Evolutionary conservation across 768 basidiomycete species (phyloP).

Genomic region (Leccinum pellstonianum): DNA sequence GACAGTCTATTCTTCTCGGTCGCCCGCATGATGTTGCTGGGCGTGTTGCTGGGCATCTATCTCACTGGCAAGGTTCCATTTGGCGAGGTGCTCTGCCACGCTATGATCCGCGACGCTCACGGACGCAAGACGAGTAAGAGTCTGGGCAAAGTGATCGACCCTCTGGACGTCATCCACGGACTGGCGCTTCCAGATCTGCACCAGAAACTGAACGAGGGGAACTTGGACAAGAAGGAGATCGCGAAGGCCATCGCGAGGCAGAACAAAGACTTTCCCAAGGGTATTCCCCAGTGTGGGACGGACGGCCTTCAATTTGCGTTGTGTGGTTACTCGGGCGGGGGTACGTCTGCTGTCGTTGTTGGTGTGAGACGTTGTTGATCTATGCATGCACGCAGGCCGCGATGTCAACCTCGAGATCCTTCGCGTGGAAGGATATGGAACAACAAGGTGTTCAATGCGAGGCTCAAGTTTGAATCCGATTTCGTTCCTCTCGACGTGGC

Average conservation of each 20-base stretch:
- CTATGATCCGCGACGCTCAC: conserved; percentile 98
- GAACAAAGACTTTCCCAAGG: conserved; percentile 84
- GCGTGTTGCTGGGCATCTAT: conserved; percentile 80
- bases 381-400: conserved; percentile 55
- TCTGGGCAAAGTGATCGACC: conserved; percentile 96
- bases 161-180: conserved; percentile 90
- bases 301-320: conserved; percentile 94
- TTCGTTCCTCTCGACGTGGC: conserved; percentile 57
- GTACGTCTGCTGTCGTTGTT: conserved; percentile 28
- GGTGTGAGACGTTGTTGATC: neutral
- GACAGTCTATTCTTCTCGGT: conserved; percentile 99
- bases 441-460: conserved; percentile 92
- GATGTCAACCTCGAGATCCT: conserved; percentile 97
- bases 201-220: too few species aligned
- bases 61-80: conserved; percentile 93
- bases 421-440: conserved; percentile 93
- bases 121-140: conserved; percentile 99
- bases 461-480: conserved; percentile 33
- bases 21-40: conserved; percentile 67
- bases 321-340: conserved; percentile 93
- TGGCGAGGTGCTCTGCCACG: conserved; percentile 89
- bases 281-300: conserved; percentile 97
- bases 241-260: conserved; percentile 88
- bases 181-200: conserved; percentile 53
- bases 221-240: conserved; percentile 88